These are phyloP conservation scores for Penicillium sp. DNA, from an alignment of 2,329 filamentous ascomycete genomes.

Conservation along the genomic window DNA sequence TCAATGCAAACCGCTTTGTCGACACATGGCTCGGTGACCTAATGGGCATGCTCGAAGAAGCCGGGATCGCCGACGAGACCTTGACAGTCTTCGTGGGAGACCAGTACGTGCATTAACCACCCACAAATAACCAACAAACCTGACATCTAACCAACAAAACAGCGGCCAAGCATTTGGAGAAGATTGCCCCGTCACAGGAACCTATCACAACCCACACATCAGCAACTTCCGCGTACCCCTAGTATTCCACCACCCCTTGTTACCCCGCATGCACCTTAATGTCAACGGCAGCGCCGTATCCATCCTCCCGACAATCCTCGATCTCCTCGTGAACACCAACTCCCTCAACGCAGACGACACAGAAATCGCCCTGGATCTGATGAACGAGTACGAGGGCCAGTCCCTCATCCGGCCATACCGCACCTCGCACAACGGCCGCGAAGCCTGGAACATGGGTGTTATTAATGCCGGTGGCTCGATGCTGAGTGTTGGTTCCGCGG, in stretches of 20 bases:
- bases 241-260: constrained; percentile 24
- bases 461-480: constrained; percentile 43
- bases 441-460: constrained; percentile 34
- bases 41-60: constrained; percentile 19
- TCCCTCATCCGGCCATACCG: constrained; percentile 46
- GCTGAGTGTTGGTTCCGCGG: constrained; percentile 69
- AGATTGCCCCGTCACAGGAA: constrained; percentile 27
- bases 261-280: constrained; percentile 35
- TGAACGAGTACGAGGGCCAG: constrained; percentile 49
- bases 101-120: constrained; percentile 15
- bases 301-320: constrained; percentile 46
- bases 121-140: background rate
- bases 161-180: constrained; percentile 23
- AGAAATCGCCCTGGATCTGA: constrained; percentile 38
- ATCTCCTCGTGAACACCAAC: constrained; percentile 44
- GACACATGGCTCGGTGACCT: constrained; percentile 13
- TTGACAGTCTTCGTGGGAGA: constrained; percentile 26
- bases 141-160: background rate
- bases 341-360: constrained; percentile 39
- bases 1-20: constrained; percentile 23
- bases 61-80: constrained; percentile 24
- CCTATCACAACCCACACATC: constrained; percentile 26
- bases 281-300: constrained; percentile 23
- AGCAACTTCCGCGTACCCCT: constrained; percentile 24
- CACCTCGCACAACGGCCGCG: constrained; percentile 35